Percentiles rank a stretch among this genome's conserved stretches.
phyloP scores from a whole-genome alignment of 2,329 filamentous ascomycete genomes.

The Periconia sp. region DNA sequence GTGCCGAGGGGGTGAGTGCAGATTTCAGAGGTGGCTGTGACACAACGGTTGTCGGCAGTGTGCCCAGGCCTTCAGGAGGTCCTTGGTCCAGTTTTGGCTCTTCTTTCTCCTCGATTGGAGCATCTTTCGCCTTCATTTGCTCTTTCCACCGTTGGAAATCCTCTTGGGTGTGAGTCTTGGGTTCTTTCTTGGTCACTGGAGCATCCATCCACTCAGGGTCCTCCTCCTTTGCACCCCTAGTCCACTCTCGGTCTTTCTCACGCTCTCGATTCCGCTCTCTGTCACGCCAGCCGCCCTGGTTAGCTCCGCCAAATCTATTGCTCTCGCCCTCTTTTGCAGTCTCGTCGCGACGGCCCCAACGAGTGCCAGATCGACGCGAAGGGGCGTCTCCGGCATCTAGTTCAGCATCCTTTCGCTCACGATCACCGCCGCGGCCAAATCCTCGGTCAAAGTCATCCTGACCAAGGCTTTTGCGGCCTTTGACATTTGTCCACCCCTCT shows the following conservation, averaged over 20 bases:
- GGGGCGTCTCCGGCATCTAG: constrained; percentile 54
- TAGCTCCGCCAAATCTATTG: constrained; percentile 34
- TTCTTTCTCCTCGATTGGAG: constrained; percentile 54
- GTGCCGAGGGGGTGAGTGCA: constrained; percentile 63
- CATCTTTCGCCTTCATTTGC: constrained; percentile 75
- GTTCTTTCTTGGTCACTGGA: constrained; percentile 69
- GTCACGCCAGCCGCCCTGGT: constrained; percentile 66
- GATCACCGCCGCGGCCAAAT: constrained; percentile 58
- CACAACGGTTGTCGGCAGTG: constrained; percentile 24
- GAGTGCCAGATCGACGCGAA: constrained; percentile 68
- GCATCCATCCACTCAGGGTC: constrained; percentile 90
- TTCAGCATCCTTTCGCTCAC: constrained; percentile 56
- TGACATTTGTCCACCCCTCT: constrained; percentile 77
- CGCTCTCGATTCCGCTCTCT: constrained; percentile 40
- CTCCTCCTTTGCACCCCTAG: constrained; percentile 57
- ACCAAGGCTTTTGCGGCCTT: constrained; percentile 75
- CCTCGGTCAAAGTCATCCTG: constrained; percentile 75
- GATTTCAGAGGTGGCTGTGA: constrained; percentile 44
- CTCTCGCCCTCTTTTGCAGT: constrained; percentile 55
- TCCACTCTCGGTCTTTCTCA: constrained; percentile 60
- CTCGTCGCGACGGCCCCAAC: constrained; percentile 73
- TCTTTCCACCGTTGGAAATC: constrained; percentile 97
- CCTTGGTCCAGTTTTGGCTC: constrained; percentile 37
- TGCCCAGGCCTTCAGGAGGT: constrained; percentile 19
- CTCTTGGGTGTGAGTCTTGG: constrained; percentile 78